Percentiles rank a stretch among this genome's conserved stretches.
phyloP scores from a whole-genome alignment of 2,329 filamentous ascomycete genomes.

The Aureobasidium sp. region DNA sequence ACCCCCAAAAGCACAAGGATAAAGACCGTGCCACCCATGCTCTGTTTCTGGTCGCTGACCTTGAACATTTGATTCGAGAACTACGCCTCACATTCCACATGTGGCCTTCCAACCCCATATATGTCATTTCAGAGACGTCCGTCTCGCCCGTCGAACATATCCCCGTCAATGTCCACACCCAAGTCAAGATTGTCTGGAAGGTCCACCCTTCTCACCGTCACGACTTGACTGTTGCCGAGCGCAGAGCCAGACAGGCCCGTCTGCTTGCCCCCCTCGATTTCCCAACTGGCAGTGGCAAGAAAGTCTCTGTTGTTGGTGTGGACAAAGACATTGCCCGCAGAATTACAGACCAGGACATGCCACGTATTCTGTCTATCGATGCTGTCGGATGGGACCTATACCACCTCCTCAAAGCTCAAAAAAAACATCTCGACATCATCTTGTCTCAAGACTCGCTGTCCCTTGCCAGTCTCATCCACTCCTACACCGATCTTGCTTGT shows the following conservation, averaged over 20 bases:
- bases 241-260: not conserved
- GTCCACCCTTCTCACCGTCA: not conserved
- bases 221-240: not conserved
- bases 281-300: not conserved
- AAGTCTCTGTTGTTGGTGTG: not conserved
- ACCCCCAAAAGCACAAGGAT: not conserved
- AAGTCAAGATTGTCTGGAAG: conserved; percentile 5
- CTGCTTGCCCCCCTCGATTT: not conserved
- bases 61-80: not conserved
- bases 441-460: not conserved
- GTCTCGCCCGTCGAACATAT: not conserved
- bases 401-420: not conserved
- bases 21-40: not conserved
- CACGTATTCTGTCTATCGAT: not conserved
- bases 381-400: conserved; percentile 1
- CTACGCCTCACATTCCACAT: not conserved
- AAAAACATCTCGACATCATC: not conserved
- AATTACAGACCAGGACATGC: not conserved
- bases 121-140: not conserved
- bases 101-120: not conserved
- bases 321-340: not conserved
- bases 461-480: not conserved
- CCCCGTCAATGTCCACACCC: not conserved
- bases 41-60: not conserved
- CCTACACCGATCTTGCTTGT: not conserved